A percentile compares a stretch with the other conserved stretches of the same genome.
phyloP scores from a whole-genome alignment of 2,329 filamentous ascomycete genomes.

The Nemania abortiva region DNA sequence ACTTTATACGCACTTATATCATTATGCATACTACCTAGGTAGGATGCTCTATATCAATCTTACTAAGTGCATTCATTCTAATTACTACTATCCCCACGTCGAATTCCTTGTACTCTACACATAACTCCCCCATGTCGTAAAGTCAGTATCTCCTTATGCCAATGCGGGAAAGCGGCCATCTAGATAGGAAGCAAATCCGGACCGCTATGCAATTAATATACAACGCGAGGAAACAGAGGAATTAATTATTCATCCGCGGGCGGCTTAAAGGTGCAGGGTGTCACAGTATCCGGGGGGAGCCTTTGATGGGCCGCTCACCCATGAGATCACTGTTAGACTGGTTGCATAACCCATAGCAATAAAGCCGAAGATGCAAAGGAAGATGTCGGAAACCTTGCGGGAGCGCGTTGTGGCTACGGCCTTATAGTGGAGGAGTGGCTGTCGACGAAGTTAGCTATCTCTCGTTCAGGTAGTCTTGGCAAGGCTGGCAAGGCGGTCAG shows the following conservation, averaged over 20 bases:
- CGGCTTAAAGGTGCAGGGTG: slow-evolving; percentile 48
- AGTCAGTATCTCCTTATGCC: slow-evolving; percentile 10
- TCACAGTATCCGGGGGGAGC: slow-evolving; percentile 69
- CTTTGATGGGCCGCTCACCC: slow-evolving; percentile 71
- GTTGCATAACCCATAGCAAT: slow-evolving; percentile 95
- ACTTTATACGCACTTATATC: no score
- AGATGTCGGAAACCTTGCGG: slow-evolving; percentile 78
- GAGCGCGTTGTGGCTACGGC: slow-evolving; percentile 77
- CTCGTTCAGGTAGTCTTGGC: neutral
- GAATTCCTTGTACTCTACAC: slow-evolving; percentile 24
- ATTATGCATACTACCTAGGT: no score
- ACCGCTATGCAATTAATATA: slow-evolving; percentile 47
- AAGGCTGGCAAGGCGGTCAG: neutral
- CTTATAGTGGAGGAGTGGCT: slow-evolving; percentile 91
- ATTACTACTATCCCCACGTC: slow-evolving; percentile 3
- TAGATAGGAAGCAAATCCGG: slow-evolving; percentile 24
- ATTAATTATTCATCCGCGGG: neutral
- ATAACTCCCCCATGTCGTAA: slow-evolving; percentile 16
- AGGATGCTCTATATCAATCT: neutral
- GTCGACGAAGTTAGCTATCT: slow-evolving; percentile 30
- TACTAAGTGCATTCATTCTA: slow-evolving; percentile 22
- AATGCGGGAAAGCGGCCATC: slow-evolving; percentile 16
- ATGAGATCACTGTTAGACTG: slow-evolving; percentile 84
- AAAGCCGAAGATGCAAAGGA: slow-evolving; percentile 83
- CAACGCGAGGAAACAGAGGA: slow-evolving; percentile 34